phyloP scores from a whole-genome alignment of 2,329 filamentous ascomycete genomes.

The Reticulascus tulasneorum region DNA sequence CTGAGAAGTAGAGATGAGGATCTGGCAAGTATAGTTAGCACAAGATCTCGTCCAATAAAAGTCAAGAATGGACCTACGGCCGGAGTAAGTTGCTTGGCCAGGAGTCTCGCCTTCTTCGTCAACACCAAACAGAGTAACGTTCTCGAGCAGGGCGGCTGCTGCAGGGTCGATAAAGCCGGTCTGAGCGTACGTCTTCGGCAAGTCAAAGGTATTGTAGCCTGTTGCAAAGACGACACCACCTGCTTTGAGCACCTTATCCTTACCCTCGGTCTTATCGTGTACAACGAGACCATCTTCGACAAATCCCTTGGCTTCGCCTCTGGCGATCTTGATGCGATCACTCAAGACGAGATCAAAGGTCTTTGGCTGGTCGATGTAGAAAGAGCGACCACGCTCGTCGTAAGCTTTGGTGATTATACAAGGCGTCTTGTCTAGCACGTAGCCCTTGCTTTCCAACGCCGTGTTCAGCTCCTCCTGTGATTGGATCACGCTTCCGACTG shows the following conservation, averaged over 20 bases:
- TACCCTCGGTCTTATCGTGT: constrained; percentile 19
- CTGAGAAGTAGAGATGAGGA: constrained; percentile 8
- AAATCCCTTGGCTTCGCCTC: constrained; percentile 24
- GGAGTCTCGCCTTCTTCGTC: constrained; percentile 8
- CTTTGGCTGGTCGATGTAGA: constrained; percentile 35
- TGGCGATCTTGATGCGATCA: constrained; percentile 33
- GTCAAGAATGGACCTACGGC: constrained; percentile 1
- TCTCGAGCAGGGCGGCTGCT: constrained; percentile 5
- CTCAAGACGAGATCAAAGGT: constrained; percentile 29
- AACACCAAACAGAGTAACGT: background rate
- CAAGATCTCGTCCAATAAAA: too few relatives aligned
- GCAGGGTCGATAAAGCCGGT: constrained; percentile 5
- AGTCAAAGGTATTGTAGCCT: constrained; percentile 34
- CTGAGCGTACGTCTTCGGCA: constrained; percentile 20
- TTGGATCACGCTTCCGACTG: constrained; percentile 32
- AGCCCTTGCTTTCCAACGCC: constrained; percentile 41
- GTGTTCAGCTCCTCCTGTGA: constrained; percentile 35
- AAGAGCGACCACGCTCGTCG: constrained; percentile 2
- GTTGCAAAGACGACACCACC: constrained; percentile 41
- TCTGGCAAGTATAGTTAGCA: constrained; percentile 1
- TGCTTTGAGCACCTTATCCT: constrained; percentile 22
- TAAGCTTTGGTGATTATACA: background rate
- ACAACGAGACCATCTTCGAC: constrained; percentile 18
- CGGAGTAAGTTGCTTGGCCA: constrained; percentile 3
- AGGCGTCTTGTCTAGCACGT: constrained; percentile 18